Evolutionary conservation across 805 yeast genomes (phyloP).

Genomic region (Metschnikowia proteae): DNA sequence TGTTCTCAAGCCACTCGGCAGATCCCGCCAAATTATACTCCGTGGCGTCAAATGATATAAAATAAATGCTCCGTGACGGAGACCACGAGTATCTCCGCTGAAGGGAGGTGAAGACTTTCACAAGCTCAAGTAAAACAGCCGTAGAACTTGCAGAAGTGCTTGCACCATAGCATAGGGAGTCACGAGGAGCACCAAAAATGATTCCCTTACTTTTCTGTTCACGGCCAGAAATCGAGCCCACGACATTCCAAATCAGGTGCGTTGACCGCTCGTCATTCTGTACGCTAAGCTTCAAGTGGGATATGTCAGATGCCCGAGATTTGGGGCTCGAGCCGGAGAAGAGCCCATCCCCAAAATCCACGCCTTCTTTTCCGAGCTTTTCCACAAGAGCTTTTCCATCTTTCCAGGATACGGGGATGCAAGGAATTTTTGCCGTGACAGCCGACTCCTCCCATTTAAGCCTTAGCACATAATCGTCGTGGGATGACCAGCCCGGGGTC

Average conservation of each 20-base stretch:
- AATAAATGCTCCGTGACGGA: slow-evolving; percentile 78
- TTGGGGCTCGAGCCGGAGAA: slow-evolving; percentile 24
- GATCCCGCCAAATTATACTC: slow-evolving; percentile 81
- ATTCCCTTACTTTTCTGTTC: slow-evolving; percentile 75
- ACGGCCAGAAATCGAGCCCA: slow-evolving; percentile 73
- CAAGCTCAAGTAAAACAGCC: slow-evolving; percentile 64
- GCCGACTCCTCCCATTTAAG: slow-evolving; percentile 44
- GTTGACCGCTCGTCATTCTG: slow-evolving; percentile 43
- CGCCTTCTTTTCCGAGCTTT: slow-evolving; percentile 27
- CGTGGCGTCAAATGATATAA: slow-evolving; percentile 79
- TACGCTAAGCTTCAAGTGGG: slow-evolving; percentile 25
- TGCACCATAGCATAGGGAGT: slow-evolving; percentile 74
- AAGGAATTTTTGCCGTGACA: slow-evolving; percentile 67
- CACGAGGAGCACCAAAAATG: slow-evolving; percentile 80
- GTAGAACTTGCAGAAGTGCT: slow-evolving; percentile 71
- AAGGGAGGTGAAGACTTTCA: slow-evolving; percentile 62
- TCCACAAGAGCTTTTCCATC: slow-evolving; percentile 48
- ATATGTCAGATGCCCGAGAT: slow-evolving; percentile 8
- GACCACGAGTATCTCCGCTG: slow-evolving; percentile 68
- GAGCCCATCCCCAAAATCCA: slow-evolving; percentile 25
- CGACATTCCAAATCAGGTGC: slow-evolving; percentile 74
- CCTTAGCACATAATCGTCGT: slow-evolving; percentile 35
- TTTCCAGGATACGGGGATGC: slow-evolving; percentile 70
- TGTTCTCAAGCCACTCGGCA: slow-evolving; percentile 68
- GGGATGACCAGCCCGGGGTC: slow-evolving; percentile 70